A percentile compares a stretch with the other conserved stretches of the same genome.
Evolutionary conservation across 2,329 filamentous ascomycete species (phyloP).

Genomic region (Alternaria novae-zelandiae): DNA sequence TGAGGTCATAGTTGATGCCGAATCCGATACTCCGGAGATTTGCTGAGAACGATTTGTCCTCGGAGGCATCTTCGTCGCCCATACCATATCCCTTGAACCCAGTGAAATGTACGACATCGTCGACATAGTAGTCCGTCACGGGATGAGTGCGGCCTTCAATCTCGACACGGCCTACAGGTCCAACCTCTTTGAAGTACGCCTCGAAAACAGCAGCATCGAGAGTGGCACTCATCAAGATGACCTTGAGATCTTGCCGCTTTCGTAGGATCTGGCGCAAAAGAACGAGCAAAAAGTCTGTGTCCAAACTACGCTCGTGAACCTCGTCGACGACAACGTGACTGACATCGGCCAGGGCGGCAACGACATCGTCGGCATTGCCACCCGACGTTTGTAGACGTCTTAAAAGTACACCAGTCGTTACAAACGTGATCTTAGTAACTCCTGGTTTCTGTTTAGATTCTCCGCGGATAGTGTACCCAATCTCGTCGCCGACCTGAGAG

Average conservation of each 20-base stretch:
- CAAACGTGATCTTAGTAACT: slow-evolving; percentile 88
- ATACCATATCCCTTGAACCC: slow-evolving; percentile 65
- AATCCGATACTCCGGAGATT: slow-evolving; percentile 62
- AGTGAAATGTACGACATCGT: slow-evolving; percentile 83
- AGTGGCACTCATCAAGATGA: slow-evolving; percentile 96
- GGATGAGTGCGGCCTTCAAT: slow-evolving; percentile 90
- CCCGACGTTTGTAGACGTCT: slow-evolving; percentile 90
- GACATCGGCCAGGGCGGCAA: slow-evolving; percentile 82
- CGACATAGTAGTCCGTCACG: slow-evolving; percentile 87
- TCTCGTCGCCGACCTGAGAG: slow-evolving; percentile 79
- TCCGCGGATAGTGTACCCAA: slow-evolving; percentile 90
- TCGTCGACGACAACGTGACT: slow-evolving; percentile 96
- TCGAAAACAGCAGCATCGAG: slow-evolving; percentile 87
- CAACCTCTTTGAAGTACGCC: slow-evolving; percentile 77
- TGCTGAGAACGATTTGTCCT: slow-evolving; percentile 52
- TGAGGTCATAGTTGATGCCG: slow-evolving; percentile 89
- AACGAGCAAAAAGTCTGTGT: slow-evolving; percentile 92
- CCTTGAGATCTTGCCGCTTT: slow-evolving; percentile 77
- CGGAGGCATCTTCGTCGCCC: slow-evolving; percentile 59
- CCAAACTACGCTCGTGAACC: slow-evolving; percentile 92
- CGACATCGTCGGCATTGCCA: slow-evolving; percentile 78
- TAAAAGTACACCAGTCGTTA: slow-evolving; percentile 92
- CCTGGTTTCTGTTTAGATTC: slow-evolving; percentile 76
- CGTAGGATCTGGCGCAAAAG: slow-evolving; percentile 82
- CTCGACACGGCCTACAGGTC: slow-evolving; percentile 78